A percentile compares a stretch with the other conserved stretches of the same genome.
phyloP scores from a whole-genome alignment of 805 yeast species.

The Wickerhamiella australiensis region DNA sequence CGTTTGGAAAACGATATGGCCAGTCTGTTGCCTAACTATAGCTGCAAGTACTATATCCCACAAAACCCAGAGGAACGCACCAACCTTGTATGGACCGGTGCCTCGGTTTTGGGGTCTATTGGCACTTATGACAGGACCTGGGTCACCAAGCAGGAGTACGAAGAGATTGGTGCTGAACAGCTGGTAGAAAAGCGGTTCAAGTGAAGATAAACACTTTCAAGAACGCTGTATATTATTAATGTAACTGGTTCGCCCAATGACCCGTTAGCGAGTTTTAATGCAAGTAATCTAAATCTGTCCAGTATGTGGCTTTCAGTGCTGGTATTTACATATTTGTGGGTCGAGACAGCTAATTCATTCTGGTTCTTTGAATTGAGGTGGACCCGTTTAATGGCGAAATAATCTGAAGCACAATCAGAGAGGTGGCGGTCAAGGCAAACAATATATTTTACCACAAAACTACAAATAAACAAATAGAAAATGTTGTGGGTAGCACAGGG shows the following conservation, averaged over 20 bases:
- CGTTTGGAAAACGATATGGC: slow-evolving; percentile 60
- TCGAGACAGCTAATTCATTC: too few species aligned
- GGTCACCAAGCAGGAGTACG: slow-evolving; percentile 79
- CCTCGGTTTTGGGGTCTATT: slow-evolving; percentile 71
- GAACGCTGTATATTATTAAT: not conserved
- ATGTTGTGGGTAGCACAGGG: too few species aligned
- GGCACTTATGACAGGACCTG: slow-evolving; percentile 93
- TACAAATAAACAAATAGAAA: too few species aligned
- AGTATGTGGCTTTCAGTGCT: too few species aligned
- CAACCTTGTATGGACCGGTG: slow-evolving; percentile 84
- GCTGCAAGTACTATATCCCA: slow-evolving; percentile 64
- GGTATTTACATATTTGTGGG: too few species aligned
- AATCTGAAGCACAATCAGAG: too few species aligned
- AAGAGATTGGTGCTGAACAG: slow-evolving; percentile 78
- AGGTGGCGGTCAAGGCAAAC: too few species aligned
- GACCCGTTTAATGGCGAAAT: too few species aligned
- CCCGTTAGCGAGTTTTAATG: not conserved
- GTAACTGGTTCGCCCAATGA: not conserved
- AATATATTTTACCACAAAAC: too few species aligned
- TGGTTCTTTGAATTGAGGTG: too few species aligned
- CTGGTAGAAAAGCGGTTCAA: slow-evolving; percentile 30
- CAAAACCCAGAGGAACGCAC: slow-evolving; percentile 59
- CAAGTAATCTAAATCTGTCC: not conserved
- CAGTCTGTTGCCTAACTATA: slow-evolving; percentile 63
- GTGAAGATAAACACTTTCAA: not conserved